Evolutionary conservation across 805 yeast species (phyloP).

Genomic region (Kodamaea hsintzibuensis): DNA sequence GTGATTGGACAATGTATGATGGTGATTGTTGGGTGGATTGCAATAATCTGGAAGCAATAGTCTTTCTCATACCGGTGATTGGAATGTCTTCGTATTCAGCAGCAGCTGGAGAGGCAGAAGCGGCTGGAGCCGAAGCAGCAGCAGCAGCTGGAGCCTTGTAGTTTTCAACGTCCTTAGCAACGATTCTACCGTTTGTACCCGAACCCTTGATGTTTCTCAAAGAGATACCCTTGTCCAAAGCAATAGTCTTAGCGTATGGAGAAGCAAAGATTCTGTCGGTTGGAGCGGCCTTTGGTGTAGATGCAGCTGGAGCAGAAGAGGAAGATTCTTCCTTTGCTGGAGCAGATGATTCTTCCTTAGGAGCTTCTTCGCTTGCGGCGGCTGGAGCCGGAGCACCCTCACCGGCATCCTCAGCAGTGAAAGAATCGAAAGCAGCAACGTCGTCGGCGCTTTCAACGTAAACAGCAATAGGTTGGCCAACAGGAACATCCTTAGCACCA

Average conservation of each 20-base stretch:
- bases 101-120: slow-evolving; percentile 47
- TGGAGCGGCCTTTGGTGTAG: slow-evolving; percentile 24
- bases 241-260: slow-evolving; percentile 91
- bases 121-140: slow-evolving; percentile 45
- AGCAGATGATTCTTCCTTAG: slow-evolving; percentile 30
- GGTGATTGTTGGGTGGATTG: slow-evolving; percentile 88
- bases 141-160: slow-evolving; percentile 50
- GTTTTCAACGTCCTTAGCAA: slow-evolving; percentile 85
- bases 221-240: slow-evolving; percentile 87
- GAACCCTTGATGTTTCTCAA: slow-evolving; percentile 84
- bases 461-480: slow-evolving; percentile 95
- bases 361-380: slow-evolving; percentile 21
- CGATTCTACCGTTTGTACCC: slow-evolving; percentile 94
- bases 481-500: slow-evolving; percentile 88
- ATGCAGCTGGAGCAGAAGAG: slow-evolving; percentile 8
- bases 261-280: slow-evolving; percentile 85
- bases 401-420: slow-evolving; percentile 81
- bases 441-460: slow-evolving; percentile 85
- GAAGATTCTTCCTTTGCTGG: slow-evolving; percentile 33
- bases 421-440: slow-evolving; percentile 84
- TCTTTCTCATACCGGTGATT: slow-evolving; percentile 87
- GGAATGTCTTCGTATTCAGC: slow-evolving; percentile 80
- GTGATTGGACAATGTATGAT: slow-evolving; percentile 87
- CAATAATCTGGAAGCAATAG: slow-evolving; percentile 85
- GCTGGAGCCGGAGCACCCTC: slow-evolving; percentile 31